A percentile compares a stretch with the other conserved stretches of the same genome.
Conservation (phyloP, 306 rosid genomes). For the Dryas octopetala region DNA sequence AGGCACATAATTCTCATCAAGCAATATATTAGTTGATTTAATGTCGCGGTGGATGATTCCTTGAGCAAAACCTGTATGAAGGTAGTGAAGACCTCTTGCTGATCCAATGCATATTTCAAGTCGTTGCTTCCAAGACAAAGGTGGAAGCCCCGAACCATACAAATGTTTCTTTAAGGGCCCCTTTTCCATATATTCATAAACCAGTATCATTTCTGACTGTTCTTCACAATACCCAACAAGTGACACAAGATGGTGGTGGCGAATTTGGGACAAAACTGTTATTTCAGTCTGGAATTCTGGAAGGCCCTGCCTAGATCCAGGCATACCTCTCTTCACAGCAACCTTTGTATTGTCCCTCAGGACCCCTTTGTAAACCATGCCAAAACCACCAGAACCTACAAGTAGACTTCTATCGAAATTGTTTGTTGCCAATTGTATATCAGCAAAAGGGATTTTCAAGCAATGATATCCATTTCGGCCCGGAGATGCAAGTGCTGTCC, state of each 20-base stretch:
- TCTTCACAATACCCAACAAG: slow-evolving; percentile 94
- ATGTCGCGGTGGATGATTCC: slow-evolving; percentile 99
- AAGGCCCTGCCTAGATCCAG: slow-evolving; percentile 97
- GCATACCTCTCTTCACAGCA: slow-evolving; percentile 95
- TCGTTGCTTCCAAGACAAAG: slow-evolving; percentile 89
- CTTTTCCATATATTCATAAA: slow-evolving; percentile 85
- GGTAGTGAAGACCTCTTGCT: slow-evolving; percentile 96
- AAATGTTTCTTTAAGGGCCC: slow-evolving; percentile 84
- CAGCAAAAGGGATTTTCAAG: slow-evolving; percentile 80
- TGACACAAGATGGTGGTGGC: slow-evolving; percentile 92
- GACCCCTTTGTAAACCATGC: slow-evolving; percentile 79
- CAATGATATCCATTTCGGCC: slow-evolving; percentile 78
- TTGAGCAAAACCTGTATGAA: slow-evolving; percentile 92
- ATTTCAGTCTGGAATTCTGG: slow-evolving; percentile 97
- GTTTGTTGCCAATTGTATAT: slow-evolving; percentile 71
- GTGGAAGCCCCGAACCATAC: slow-evolving; percentile 53
- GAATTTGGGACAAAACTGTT: slow-evolving; percentile 75
- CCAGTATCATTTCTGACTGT: slow-evolving; percentile 93
- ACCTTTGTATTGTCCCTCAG: slow-evolving; percentile 75
- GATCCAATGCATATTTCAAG: slow-evolving; percentile 95
- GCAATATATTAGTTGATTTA: slow-evolving; percentile 88
- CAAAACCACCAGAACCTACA: slow-evolving; percentile 95
- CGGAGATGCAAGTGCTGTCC: slow-evolving; percentile 53
- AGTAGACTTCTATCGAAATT: slow-evolving; percentile 66
- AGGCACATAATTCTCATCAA: slow-evolving; percentile 80